Conservation (phyloP, 176 grass and related monocot species). For the Poa annua region DNA sequence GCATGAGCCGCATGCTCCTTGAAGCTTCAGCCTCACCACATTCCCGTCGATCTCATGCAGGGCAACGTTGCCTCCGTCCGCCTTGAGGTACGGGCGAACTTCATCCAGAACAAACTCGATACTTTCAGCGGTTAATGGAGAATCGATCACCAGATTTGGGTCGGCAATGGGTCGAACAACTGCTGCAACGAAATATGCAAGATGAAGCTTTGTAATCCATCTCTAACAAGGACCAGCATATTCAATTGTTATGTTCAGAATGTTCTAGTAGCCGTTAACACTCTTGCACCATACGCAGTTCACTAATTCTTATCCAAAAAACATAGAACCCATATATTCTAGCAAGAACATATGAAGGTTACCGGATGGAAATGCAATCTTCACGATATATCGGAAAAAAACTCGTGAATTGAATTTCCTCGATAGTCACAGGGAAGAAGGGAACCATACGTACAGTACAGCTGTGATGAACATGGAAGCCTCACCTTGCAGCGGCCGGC, state of each 20-base stretch:
- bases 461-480: not conserved
- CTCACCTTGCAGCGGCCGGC: slow-evolving; percentile 36
- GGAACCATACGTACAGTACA: not conserved
- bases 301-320: too few relatives aligned
- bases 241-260: not conserved
- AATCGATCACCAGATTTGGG: slow-evolving; percentile 43
- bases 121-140: slow-evolving; percentile 73
- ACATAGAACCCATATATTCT: too few relatives aligned
- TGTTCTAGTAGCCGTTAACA: not conserved
- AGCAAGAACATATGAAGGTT: not conserved
- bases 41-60: slow-evolving; percentile 79
- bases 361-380: not conserved
- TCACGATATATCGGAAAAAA: not conserved
- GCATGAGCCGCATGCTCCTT: slow-evolving; percentile 81
- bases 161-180: slow-evolving; percentile 55
- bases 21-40: slow-evolving; percentile 70
- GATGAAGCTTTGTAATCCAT: not conserved
- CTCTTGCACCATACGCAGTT: too few relatives aligned
- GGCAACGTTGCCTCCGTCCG: slow-evolving; percentile 75
- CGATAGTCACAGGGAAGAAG: not conserved
- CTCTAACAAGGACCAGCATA: not conserved
- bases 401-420: not conserved
- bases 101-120: slow-evolving; percentile 67
- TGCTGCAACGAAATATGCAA: slow-evolving; percentile 25
- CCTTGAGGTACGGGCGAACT: slow-evolving; percentile 73